A percentile compares a stretch with the other conserved stretches of the same genome.
phyloP scores from a whole-genome alignment of 2,329 filamentous ascomycete species.

The Madurella fahalii region DNA sequence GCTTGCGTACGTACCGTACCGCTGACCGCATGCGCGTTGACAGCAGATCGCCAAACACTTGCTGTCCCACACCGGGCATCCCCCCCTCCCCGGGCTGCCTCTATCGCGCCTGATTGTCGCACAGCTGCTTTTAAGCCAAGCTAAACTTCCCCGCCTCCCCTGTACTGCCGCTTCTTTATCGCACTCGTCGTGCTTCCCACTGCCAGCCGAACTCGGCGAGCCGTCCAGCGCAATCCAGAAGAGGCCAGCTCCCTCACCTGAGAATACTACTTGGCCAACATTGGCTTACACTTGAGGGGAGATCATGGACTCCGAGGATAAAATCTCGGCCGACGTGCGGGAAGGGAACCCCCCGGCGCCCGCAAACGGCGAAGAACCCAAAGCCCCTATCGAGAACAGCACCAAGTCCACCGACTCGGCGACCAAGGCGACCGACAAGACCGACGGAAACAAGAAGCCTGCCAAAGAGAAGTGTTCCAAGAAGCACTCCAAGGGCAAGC shows the following conservation, averaged over 20 bases:
- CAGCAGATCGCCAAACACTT: constrained; percentile 2
- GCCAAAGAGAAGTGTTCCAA: constrained; percentile 28
- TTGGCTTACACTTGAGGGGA: not conserved
- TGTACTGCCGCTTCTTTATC: not conserved
- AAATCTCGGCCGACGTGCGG: constrained; percentile 21
- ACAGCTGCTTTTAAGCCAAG: constrained; percentile 1
- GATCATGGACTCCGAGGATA: constrained; percentile 27
- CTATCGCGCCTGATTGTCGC: constrained; percentile 9
- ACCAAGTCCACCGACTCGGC: constrained; percentile 25
- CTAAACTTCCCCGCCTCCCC: not conserved
- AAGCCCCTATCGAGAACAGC: constrained; percentile 18
- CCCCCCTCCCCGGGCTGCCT: not conserved
- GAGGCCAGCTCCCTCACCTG: not conserved
- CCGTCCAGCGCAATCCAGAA: not conserved
- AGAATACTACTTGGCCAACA: not conserved
- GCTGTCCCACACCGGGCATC: not conserved
- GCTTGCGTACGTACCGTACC: not conserved
- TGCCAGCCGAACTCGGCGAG: not conserved
- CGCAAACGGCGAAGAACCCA: constrained; percentile 24
- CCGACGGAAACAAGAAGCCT: constrained; percentile 26
- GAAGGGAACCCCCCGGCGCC: constrained; percentile 21
- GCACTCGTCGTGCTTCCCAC: not conserved
- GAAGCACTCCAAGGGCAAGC: constrained; percentile 22
- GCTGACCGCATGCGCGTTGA: constrained; percentile 10
- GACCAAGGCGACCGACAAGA: constrained; percentile 17